These are phyloP conservation scores for Saccharomycopsis fermentans DNA, from an alignment of 805 yeast species.

Conservation along the genomic window DNA sequence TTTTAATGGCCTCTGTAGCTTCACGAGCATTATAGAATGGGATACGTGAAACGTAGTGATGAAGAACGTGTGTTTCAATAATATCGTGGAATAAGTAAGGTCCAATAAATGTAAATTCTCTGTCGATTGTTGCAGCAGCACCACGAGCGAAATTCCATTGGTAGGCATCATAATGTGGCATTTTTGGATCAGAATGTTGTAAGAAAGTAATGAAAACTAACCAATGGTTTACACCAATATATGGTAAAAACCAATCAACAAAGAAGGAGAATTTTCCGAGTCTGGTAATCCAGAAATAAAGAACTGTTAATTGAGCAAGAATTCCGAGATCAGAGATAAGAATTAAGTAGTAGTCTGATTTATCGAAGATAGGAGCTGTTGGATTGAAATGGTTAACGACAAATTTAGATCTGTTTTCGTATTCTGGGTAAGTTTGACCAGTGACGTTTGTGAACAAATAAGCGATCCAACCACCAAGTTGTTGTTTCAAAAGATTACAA, in stretches of 20 bases:
- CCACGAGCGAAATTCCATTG: slow-evolving; percentile 86
- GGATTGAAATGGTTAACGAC: slow-evolving; percentile 65
- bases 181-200: slow-evolving; percentile 70
- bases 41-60: slow-evolving; percentile 73
- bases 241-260: slow-evolving; percentile 69
- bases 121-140: slow-evolving; percentile 81
- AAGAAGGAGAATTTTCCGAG: slow-evolving; percentile 55
- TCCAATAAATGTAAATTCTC: slow-evolving; percentile 76
- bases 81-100: slow-evolving; percentile 75
- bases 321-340: slow-evolving; percentile 68
- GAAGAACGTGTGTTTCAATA: slow-evolving; percentile 83
- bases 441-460: slow-evolving; percentile 63
- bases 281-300: slow-evolving; percentile 49
- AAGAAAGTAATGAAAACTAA: slow-evolving; percentile 75
- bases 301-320: slow-evolving; percentile 37
- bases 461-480: slow-evolving; percentile 66
- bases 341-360: slow-evolving; percentile 61
- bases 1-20: slow-evolving; percentile 67
- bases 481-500: slow-evolving; percentile 48
- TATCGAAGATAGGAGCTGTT: slow-evolving; percentile 61
- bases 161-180: slow-evolving; percentile 69
- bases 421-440: slow-evolving; percentile 54
- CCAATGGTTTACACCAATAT: slow-evolving; percentile 81
- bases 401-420: slow-evolving; percentile 28
- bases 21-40: slow-evolving; percentile 84